Evolutionary conservation across 2,329 filamentous ascomycete genomes (phyloP).

Genomic region (Macroventuria anomochaeta): DNA sequence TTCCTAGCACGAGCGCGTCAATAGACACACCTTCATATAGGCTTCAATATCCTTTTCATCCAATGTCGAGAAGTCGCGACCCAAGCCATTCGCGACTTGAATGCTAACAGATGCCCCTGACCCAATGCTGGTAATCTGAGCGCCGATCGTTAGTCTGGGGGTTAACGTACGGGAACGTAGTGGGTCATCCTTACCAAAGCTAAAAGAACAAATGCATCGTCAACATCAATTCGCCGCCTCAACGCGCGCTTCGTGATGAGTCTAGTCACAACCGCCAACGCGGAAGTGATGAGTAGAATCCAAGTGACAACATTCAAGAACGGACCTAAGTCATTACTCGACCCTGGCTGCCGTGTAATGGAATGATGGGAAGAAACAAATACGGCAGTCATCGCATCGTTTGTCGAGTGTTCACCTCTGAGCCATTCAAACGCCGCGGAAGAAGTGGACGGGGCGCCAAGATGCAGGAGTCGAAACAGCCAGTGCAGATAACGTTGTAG

Average conservation of each 20-base stretch:
- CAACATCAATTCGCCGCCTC: constrained; percentile 39
- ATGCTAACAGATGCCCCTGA: constrained; percentile 42
- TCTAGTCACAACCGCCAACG: constrained; percentile 42
- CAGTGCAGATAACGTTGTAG: constrained; percentile 19
- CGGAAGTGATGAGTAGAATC: constrained; percentile 44
- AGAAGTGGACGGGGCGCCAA: constrained; percentile 7
- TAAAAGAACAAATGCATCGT: constrained; percentile 45
- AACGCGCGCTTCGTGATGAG: constrained; percentile 45
- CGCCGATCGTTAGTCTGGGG: constrained; percentile 16
- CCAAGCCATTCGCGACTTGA: constrained; percentile 42
- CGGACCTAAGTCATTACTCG: constrained; percentile 38
- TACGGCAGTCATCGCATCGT: constrained; percentile 39
- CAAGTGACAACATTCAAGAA: constrained; percentile 47
- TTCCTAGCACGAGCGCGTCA: neutral
- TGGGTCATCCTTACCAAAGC: constrained; percentile 37
- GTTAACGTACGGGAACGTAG: neutral
- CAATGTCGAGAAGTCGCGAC: constrained; percentile 33
- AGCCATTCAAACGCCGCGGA: neutral
- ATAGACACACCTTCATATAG: constrained; percentile 40
- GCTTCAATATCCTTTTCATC: constrained; percentile 26
- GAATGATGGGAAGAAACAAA: constrained; percentile 30
- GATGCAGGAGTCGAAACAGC: constrained; percentile 4
- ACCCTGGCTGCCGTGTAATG: constrained; percentile 40
- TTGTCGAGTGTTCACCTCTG: constrained; percentile 17
- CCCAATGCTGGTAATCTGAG: constrained; percentile 39